Conservation (phyloP, 2,329 filamentous ascomycete genomes). For the Escovopsis weberi region DNA sequence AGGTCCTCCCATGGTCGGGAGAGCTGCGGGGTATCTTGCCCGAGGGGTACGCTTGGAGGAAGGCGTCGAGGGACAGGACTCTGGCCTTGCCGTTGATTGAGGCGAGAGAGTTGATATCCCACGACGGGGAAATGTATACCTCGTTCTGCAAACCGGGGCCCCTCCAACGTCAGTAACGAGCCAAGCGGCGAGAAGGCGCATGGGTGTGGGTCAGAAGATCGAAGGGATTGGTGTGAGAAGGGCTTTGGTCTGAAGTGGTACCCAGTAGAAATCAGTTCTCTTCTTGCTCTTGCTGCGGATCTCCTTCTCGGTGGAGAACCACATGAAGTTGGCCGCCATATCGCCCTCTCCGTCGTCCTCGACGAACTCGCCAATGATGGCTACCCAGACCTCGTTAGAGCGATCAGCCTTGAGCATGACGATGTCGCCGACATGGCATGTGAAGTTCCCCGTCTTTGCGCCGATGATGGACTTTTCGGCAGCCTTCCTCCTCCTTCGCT, state of each 20-base stretch:
- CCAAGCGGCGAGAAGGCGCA: too few species aligned
- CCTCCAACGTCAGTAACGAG: too few species aligned
- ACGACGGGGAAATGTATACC: constrained; percentile 77
- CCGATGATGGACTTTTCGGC: constrained; percentile 49
- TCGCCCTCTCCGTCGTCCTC: constrained; percentile 50
- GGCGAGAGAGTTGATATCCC: constrained; percentile 71
- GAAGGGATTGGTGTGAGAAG: background rate
- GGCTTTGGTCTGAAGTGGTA: constrained; percentile 19
- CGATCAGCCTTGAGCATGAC: constrained; percentile 82
- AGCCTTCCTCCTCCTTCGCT: constrained; percentile 22
- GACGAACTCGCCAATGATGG: constrained; percentile 70
- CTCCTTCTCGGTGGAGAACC: constrained; percentile 88
- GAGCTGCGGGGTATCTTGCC: constrained; percentile 61
- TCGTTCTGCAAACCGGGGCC: constrained; percentile 47
- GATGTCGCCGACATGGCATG: constrained; percentile 67
- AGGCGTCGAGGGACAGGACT: constrained; percentile 59
- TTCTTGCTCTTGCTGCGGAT: constrained; percentile 75
- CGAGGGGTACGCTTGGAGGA: constrained; percentile 53
- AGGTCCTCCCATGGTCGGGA: constrained; percentile 68
- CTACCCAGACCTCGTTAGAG: constrained; percentile 80
- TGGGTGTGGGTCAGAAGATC: background rate
- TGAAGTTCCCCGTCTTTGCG: constrained; percentile 67
- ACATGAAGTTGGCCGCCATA: constrained; percentile 81
- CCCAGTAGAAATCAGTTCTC: constrained; percentile 59
- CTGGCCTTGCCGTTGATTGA: constrained; percentile 84